Evolutionary conservation across 352 stramenopile species (phyloP).

Genomic region (Halophytophthora batemanensis): DNA sequence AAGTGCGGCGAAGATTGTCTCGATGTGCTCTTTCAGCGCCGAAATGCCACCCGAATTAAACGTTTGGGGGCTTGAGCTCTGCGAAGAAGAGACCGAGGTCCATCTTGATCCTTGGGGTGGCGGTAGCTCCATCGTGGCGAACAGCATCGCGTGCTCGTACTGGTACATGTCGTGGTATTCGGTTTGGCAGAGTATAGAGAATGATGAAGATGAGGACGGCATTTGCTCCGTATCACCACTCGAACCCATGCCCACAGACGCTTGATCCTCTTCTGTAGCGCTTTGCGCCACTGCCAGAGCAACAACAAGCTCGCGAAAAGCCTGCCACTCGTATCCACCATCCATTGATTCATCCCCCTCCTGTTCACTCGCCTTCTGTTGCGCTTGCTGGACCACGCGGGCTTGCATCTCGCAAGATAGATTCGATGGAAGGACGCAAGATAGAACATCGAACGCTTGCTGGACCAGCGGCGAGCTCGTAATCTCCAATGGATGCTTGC

Average conservation of each 20-base stretch:
- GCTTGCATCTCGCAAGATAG: constrained; percentile 18
- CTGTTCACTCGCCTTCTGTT: constrained; percentile 11
- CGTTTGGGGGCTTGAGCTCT: background rate
- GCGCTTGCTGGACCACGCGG: constrained; percentile 13
- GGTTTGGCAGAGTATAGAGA: constrained; percentile 39
- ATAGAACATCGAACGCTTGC: constrained; percentile 31
- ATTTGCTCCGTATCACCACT: constrained; percentile 1
- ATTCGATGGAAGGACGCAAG: constrained; percentile 20
- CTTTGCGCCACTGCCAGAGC: constrained; percentile 11
- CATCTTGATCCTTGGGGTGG: background rate
- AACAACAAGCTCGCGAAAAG: constrained; percentile 19
- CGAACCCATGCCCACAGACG: background rate
- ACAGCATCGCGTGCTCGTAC: constrained; percentile 38
- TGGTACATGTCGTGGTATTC: constrained; percentile 46
- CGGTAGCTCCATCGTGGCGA: constrained; percentile 33
- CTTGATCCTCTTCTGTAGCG: background rate
- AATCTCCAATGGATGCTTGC: constrained; percentile 40
- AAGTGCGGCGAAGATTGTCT: constrained; percentile 42
- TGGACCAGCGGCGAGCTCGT: constrained; percentile 29
- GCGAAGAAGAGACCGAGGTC: background rate
- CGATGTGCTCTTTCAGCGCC: constrained; percentile 13
- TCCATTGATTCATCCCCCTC: constrained; percentile 2
- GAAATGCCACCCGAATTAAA: background rate
- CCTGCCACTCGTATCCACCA: constrained; percentile 26
- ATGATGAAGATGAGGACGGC: constrained; percentile 19